Percentiles rank a stretch among this genome's conserved stretches.
These are phyloP conservation scores for Penicilliopsis zonata DNA, from an alignment of 495 filamentous ascomycete genomes.

Conservation along the genomic window DNA sequence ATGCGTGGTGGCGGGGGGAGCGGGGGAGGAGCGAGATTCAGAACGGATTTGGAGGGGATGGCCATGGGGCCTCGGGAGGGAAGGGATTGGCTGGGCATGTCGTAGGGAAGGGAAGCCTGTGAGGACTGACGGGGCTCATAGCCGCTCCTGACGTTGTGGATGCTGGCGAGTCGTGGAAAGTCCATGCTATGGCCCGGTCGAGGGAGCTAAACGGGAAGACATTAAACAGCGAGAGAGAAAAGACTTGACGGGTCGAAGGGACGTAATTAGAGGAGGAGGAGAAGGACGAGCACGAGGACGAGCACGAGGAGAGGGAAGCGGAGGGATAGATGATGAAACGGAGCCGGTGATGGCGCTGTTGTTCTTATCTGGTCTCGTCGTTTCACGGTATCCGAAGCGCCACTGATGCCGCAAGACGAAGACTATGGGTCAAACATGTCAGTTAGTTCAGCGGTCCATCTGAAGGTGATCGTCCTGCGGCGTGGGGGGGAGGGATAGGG, in stretches of 20 bases:
- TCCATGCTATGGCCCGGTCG: conserved; percentile 37
- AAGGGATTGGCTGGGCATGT: conserved; percentile 22
- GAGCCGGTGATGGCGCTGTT: too few species aligned
- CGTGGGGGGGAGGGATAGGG: too few species aligned
- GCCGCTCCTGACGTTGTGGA: conserved; percentile 36
- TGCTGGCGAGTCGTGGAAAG: conserved; percentile 38
- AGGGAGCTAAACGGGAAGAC: conserved; percentile 11
- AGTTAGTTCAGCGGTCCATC: too few species aligned
- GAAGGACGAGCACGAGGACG: neutral
- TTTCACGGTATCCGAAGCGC: too few species aligned
- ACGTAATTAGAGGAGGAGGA: conserved; percentile 2
- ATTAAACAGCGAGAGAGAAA: neutral
- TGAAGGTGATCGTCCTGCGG: too few species aligned
- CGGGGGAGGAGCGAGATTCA: conserved; percentile 43
- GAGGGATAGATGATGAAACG: too few species aligned
- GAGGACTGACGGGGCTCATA: conserved; percentile 12
- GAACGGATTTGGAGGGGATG: conserved; percentile 37
- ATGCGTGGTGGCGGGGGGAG: conserved; percentile 50
- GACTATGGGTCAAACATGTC: too few species aligned
- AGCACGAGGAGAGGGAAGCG: too few species aligned
- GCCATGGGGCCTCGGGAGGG: conserved; percentile 40
- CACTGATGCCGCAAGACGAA: too few species aligned
- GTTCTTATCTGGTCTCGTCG: too few species aligned
- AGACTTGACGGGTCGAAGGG: neutral
- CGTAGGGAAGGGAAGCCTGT: conserved; percentile 7